phyloP scores from a whole-genome alignment of 108 stramenopile genomes.

The Pseudonitzschia pungens region DNA sequence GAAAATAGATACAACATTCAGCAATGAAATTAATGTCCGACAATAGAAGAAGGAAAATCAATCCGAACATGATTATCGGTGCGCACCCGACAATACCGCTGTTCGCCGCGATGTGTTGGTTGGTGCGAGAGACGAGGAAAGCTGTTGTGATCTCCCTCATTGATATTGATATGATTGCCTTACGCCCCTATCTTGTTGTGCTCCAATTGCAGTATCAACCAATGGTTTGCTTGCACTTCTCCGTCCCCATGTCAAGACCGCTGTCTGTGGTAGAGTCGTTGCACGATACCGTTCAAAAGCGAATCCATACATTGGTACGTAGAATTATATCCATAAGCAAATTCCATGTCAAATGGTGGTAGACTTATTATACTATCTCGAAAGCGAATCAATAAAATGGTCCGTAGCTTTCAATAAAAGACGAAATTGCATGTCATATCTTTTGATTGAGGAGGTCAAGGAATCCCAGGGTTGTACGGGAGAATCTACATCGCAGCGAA shows the following conservation, averaged over 20 bases:
- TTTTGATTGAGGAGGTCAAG: slow-evolving; percentile 40
- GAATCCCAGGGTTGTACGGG: slow-evolving; percentile 64
- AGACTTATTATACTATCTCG: slow-evolving; percentile 24
- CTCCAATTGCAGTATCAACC: slow-evolving; percentile 63
- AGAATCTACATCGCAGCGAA: slow-evolving; percentile 73
- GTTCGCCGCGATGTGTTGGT: slow-evolving; percentile 3
- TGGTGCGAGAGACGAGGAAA: too few relatives aligned
- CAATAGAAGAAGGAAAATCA: too few relatives aligned
- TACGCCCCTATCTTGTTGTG: slow-evolving; percentile 48
- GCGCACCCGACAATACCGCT: too few relatives aligned
- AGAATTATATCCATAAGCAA: slow-evolving; percentile 74
- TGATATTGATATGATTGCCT: slow-evolving; percentile 37
- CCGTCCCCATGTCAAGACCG: slow-evolving; percentile 12
- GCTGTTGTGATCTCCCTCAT: slow-evolving; percentile 11
- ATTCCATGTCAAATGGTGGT: slow-evolving; percentile 38
- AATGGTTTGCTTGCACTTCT: slow-evolving; percentile 40
- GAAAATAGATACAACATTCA: too few relatives aligned
- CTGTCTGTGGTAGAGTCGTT: not conserved
- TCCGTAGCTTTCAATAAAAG: slow-evolving; percentile 77
- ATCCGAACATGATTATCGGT: too few relatives aligned
- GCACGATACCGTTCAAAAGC: slow-evolving; percentile 49
- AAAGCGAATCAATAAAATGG: slow-evolving; percentile 80
- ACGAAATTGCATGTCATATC: slow-evolving; percentile 55
- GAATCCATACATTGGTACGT: slow-evolving; percentile 85
- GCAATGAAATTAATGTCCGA: too few relatives aligned